Conservation (phyloP, 2,329 filamentous ascomycete genomes). For the Lecanicillium sp. region DNA sequence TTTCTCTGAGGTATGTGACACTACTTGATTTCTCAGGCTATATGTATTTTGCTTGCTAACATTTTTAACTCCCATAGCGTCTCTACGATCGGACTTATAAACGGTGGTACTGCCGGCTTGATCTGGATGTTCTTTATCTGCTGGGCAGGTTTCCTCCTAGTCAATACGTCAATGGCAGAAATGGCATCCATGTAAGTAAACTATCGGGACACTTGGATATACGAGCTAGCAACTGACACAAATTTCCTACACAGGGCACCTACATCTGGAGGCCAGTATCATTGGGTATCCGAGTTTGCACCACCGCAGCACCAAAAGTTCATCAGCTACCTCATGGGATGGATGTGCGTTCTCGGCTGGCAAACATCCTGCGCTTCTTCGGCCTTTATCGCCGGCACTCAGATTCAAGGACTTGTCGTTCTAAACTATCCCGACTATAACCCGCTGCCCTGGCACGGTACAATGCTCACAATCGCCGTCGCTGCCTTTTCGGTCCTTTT, state of each 20-base stretch:
- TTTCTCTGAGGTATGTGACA: constrained; percentile 26
- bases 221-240: not conserved
- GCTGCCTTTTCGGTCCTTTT: constrained; percentile 30
- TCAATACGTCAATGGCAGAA: constrained; percentile 36
- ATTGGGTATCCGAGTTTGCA: constrained; percentile 48
- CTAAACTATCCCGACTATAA: constrained; percentile 26
- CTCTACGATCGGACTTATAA: constrained; percentile 18
- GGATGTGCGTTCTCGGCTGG: constrained; percentile 38
- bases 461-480: constrained; percentile 32
- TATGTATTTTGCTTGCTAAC: not conserved
- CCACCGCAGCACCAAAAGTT: constrained; percentile 39
- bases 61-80: constrained; percentile 3
- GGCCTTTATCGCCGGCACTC: constrained; percentile 32
- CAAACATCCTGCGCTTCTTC: constrained; percentile 30
- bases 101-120: constrained; percentile 37
- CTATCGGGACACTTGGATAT: no score
- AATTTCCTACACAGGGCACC: constrained; percentile 30
- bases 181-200: constrained; percentile 37
- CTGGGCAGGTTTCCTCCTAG: constrained; percentile 28
- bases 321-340: constrained; percentile 42
- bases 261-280: constrained; percentile 49
- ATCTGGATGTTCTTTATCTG: constrained; percentile 35
- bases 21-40: not conserved
- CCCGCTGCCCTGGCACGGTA: constrained; percentile 32
- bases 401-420: constrained; percentile 34